Percentiles rank a stretch among this genome's conserved stretches.
Evolutionary conservation across 1,284 basidiomycete genomes (phyloP).

Genomic region (Sporisorium graminicola): DNA sequence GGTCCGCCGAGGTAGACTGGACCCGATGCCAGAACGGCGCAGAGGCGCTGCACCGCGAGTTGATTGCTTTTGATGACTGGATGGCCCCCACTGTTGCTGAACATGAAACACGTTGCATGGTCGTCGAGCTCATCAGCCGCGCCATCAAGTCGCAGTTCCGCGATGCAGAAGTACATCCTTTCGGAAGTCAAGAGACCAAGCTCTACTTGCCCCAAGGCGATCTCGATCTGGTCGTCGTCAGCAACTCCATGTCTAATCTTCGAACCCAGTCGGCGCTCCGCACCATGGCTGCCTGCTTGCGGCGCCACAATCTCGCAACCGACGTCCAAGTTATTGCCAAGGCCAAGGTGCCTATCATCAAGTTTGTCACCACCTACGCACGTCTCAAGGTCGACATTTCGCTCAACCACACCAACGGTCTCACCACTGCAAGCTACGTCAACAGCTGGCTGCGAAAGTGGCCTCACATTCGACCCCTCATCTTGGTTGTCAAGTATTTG

Average conservation of each 20-base stretch:
- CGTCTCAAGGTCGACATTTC: conserved; percentile 70
- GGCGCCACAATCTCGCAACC: conserved; percentile 72
- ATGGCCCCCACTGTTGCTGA: conserved; percentile 88
- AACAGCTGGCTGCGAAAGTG: conserved; percentile 82
- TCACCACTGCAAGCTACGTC: conserved; percentile 84
- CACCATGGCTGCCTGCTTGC: conserved; percentile 71
- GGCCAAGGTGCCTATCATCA: conserved; percentile 93
- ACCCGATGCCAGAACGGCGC: conserved; percentile 81
- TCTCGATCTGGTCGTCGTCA: conserved; percentile 75
- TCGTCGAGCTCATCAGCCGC: conserved; percentile 80
- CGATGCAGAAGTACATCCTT: conserved; percentile 85
- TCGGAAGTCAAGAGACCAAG: conserved; percentile 94
- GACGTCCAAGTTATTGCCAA: conserved; percentile 85
- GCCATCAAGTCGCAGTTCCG: conserved; percentile 79
- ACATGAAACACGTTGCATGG: conserved; percentile 83
- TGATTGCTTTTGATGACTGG: conserved; percentile 81
- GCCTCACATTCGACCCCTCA: conserved; percentile 77
- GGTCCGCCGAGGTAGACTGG: conserved; percentile 84
- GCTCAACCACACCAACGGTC: conserved; percentile 76
- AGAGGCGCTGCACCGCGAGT: conserved; percentile 65
- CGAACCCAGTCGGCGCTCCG: conserved; percentile 70
- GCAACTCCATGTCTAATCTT: conserved; percentile 67
- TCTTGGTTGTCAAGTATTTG: conserved; percentile 88
- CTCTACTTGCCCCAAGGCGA: conserved; percentile 88
- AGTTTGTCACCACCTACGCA: conserved; percentile 83